Conservation (phyloP, 208 protist species). For the Trypanosoma congolense region DNA sequence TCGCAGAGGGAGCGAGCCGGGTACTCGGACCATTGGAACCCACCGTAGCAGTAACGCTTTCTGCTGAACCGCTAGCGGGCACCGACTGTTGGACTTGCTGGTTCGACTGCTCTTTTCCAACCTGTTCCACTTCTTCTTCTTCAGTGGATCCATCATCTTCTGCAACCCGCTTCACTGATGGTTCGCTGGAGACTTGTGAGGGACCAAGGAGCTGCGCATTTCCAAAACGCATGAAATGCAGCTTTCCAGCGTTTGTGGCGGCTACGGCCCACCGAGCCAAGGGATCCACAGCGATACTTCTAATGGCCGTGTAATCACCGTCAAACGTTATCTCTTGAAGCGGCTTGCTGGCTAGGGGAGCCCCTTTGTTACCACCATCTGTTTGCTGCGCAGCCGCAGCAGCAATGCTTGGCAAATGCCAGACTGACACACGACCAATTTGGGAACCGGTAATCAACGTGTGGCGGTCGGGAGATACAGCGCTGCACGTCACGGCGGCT, state of each 20-base stretch:
- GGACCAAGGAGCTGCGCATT: constrained; percentile 13
- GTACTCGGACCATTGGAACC: constrained; percentile 1
- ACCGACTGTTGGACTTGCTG: neutral
- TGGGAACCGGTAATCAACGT: constrained; percentile 80
- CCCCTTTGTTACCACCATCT: constrained; percentile 3
- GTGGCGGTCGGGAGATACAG: constrained; percentile 54
- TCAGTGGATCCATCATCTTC: constrained; percentile 10
- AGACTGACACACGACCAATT: constrained; percentile 75
- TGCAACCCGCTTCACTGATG: neutral
- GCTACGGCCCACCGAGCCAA: constrained; percentile 66
- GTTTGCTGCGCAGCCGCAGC: constrained; percentile 16
- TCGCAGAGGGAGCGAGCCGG: neutral
- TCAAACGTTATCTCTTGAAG: constrained; percentile 76
- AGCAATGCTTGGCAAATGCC: constrained; percentile 79
- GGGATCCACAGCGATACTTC: constrained; percentile 74
- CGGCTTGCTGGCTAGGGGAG: constrained; percentile 34
- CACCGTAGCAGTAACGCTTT: neutral
- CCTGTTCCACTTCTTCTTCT: constrained; percentile 2
- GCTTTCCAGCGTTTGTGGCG: constrained; percentile 73
- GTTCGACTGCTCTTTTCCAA: too few species aligned
- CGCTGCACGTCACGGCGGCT: constrained; percentile 77
- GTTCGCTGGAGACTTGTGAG: neutral
- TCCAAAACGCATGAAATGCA: constrained; percentile 75
- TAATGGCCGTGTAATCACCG: constrained; percentile 76
- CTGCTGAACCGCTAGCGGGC: neutral